phyloP scores from a whole-genome alignment of 768 basidiomycete species.

The Mycena capillaripes region DNA sequence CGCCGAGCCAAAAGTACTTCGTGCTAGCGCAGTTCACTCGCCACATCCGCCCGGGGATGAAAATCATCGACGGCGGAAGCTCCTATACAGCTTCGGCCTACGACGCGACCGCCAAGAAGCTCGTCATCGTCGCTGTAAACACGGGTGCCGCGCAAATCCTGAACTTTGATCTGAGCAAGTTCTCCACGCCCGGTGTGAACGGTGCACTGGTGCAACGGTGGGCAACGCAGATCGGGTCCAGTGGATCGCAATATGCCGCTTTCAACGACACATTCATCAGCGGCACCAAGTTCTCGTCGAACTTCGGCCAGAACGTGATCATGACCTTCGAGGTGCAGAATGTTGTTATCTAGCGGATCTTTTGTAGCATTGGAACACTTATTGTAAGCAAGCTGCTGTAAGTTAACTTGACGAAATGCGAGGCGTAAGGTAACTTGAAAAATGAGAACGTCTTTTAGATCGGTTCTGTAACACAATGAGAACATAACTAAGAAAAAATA shows the following conservation, averaged over 20 bases:
- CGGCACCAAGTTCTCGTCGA: slow-evolving; percentile 31
- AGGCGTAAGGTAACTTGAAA: too few species aligned
- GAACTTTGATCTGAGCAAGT: slow-evolving; percentile 32
- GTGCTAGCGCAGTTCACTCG: slow-evolving; percentile 38
- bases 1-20: slow-evolving; percentile 36
- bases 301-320: slow-evolving; percentile 32
- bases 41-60: slow-evolving; percentile 36
- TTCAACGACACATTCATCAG: slow-evolving; percentile 36
- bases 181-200: slow-evolving; percentile 24
- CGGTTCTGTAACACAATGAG: too few species aligned
- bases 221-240: slow-evolving; percentile 36
- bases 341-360: neutral
- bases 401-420: too few species aligned
- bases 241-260: slow-evolving; percentile 33
- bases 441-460: too few species aligned
- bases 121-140: slow-evolving; percentile 36
- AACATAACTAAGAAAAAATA: too few species aligned
- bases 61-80: slow-evolving; percentile 27
- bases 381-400: too few species aligned
- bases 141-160: slow-evolving; percentile 20
- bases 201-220: slow-evolving; percentile 34
- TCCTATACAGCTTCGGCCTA: slow-evolving; percentile 29
- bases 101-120: slow-evolving; percentile 25
- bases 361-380: neutral
- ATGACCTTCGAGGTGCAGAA: slow-evolving; percentile 34